Conservation (phyloP, 2,329 filamentous ascomycete species). For the Sclerotinia minor region DNA sequence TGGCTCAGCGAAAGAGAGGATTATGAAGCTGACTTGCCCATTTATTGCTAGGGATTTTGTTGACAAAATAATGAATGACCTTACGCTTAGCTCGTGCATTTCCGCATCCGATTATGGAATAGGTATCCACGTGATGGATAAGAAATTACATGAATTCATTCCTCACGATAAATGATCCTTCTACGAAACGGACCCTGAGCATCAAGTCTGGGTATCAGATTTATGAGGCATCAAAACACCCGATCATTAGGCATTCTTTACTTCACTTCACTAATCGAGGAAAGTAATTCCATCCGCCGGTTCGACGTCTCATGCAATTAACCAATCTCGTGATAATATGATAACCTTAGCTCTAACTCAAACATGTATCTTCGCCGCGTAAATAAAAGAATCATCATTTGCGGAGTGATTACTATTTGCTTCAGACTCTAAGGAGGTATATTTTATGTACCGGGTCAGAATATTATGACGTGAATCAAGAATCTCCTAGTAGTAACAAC, state of each 20-base stretch:
- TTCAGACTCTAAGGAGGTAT: no score
- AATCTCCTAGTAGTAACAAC: background rate
- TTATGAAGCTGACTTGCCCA: background rate
- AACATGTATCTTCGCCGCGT: no score
- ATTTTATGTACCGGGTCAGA: no score
- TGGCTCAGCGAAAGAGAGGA: constrained; percentile 5
- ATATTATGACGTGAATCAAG: background rate
- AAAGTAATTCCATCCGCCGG: no score
- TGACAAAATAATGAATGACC: background rate
- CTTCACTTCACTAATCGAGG: no score
- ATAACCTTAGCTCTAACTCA: no score
- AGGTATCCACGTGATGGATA: background rate
- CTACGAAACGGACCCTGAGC: rapidly evolving
- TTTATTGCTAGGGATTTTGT: background rate
- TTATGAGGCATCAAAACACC: no score
- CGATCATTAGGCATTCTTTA: no score
- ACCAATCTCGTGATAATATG: no score
- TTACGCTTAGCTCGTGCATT: background rate
- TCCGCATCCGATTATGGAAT: background rate
- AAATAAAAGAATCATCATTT: no score
- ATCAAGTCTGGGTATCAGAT: background rate
- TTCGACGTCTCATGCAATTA: no score
- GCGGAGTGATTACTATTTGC: no score
- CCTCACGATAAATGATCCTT: background rate
- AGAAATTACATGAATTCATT: background rate